Evolutionary conservation across 495 filamentous ascomycete genomes (phyloP).

Genomic region (Beverwykella pulmonaria): DNA sequence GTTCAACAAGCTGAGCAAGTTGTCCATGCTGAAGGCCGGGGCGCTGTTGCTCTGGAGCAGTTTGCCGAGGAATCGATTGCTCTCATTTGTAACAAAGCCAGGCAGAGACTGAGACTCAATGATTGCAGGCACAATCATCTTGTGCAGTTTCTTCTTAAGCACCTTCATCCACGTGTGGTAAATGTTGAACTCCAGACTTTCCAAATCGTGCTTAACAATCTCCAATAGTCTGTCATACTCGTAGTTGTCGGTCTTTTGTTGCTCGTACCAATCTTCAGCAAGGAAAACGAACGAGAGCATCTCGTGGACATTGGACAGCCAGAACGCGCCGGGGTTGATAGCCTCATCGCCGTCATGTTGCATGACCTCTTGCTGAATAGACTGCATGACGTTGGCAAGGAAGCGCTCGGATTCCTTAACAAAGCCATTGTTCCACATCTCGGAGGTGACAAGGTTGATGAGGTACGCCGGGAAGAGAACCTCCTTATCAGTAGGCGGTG

Average conservation of each 20-base stretch:
- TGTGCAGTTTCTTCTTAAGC: slow-evolving; percentile 95
- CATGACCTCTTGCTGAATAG: slow-evolving; percentile 99
- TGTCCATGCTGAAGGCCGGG: slow-evolving; percentile 98
- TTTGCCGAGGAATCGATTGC: slow-evolving; percentile 96
- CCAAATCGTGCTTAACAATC: slow-evolving; percentile 98
- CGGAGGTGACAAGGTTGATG: slow-evolving; percentile 97
- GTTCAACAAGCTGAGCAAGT: slow-evolving; percentile 92
- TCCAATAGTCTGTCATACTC: slow-evolving; percentile 97
- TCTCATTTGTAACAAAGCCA: slow-evolving; percentile 98
- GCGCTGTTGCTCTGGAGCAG: slow-evolving; percentile 82
- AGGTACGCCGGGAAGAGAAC: slow-evolving; percentile 97
- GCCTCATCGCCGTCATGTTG: slow-evolving; percentile 96
- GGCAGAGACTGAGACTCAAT: slow-evolving; percentile 98
- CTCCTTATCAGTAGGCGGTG: slow-evolving; percentile 94
- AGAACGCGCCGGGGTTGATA: slow-evolving; percentile 96
- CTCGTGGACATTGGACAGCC: slow-evolving; percentile 98
- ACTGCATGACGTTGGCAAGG: slow-evolving; percentile 99
- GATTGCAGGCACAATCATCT: slow-evolving; percentile 99
- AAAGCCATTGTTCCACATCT: slow-evolving; percentile 99
- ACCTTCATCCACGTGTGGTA: slow-evolving; percentile 99
- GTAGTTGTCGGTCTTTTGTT: slow-evolving; percentile 98
- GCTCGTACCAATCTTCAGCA: slow-evolving; percentile 99
- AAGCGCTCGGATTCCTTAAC: slow-evolving; percentile 99
- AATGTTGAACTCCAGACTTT: slow-evolving; percentile 99
- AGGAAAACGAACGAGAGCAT: slow-evolving; percentile 99